phyloP scores from a whole-genome alignment of 2,329 filamentous ascomycete genomes.

The Alternaria viburni region DNA sequence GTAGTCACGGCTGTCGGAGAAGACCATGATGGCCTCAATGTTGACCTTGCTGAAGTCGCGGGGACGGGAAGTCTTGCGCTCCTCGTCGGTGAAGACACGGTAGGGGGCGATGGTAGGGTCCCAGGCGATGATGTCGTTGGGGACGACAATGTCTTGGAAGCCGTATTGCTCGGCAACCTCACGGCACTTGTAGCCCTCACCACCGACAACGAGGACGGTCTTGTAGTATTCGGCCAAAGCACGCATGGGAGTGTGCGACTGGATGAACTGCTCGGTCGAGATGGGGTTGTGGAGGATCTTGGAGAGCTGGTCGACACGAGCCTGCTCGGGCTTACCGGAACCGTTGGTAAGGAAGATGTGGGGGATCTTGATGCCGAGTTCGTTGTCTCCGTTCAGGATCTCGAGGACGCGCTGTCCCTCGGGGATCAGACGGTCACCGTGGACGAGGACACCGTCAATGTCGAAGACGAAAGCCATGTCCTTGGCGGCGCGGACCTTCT shows the following conservation, averaged over 20 bases:
- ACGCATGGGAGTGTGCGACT: constrained; percentile 79
- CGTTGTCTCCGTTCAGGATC: constrained; percentile 77
- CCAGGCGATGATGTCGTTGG: constrained; percentile 76
- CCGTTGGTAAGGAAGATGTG: constrained; percentile 79
- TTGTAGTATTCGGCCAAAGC: constrained; percentile 78
- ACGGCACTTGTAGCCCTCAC: constrained; percentile 76
- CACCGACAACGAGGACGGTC: constrained; percentile 76
- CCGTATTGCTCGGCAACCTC: constrained; percentile 76
- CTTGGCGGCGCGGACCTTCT: constrained; percentile 73
- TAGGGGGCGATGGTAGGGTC: constrained; percentile 73
- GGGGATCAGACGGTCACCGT: constrained; percentile 73
- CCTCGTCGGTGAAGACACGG: constrained; percentile 70
- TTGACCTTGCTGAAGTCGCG: constrained; percentile 74
- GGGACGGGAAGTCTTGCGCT: constrained; percentile 70
- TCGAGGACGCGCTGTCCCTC: constrained; percentile 70
- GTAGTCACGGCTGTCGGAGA: constrained; percentile 76
- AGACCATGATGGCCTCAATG: constrained; percentile 77
- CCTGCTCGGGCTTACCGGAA: constrained; percentile 71
- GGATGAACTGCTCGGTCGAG: constrained; percentile 76
- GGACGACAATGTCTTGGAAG: constrained; percentile 75
- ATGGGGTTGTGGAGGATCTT: constrained; percentile 71
- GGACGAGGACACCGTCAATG: constrained; percentile 76
- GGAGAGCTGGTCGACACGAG: constrained; percentile 70
- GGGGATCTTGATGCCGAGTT: constrained; percentile 78
- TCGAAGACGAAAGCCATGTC: constrained; percentile 85